Base-by-base conservation (phyloP, 768 basidiomycete genomes). In the Termitomyces sp. region DNA sequence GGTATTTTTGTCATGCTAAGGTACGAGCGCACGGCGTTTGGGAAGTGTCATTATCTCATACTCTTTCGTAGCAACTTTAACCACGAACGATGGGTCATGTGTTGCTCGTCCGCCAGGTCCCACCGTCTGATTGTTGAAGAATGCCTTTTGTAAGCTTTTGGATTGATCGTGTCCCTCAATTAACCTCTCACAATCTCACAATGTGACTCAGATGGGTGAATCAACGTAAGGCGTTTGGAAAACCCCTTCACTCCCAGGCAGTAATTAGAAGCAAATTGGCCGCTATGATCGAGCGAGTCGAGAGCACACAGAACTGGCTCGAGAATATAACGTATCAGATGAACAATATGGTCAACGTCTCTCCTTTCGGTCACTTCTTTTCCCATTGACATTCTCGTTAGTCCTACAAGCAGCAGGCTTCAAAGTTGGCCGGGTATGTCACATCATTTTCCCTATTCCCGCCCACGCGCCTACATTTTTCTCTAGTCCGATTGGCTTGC, bases 81-180 rank as follows among this genome's bases (percentile, higher is more conserved):
- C 71, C 93, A 95, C 72, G 95, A 95, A 69, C 87, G 91, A 67
- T 95, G 91, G 93, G 88, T 91, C 53, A 95, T 94, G 89, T 84
- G 82, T 68, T 91, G 90, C 64, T 76, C 82, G 33, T 85, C 83
- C 26, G 85, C 85, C 48, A 79, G 88, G 59, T 72, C 74, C 54
- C 92, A 94, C 64, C 84, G 94, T 33, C 50, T 72, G 20, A 76
- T 80, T 47, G 77, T 79, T 20, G 77, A 81, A 64, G 79, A 80
- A 67, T 79, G 79, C 56, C 68, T 79, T 54, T 88, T 90, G 84
- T 76, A 55, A 55, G 69, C 56, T 22, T 48, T 45, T 43, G 22
- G n/a, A 13, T 42, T 54, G 32, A 46, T 33, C 24, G 20, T 37
- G 8, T 42, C 6, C 47, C n/a, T 43, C 49, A 34, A 10, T 12